Conservation (phyloP, 2,329 filamentous ascomycete genomes). For the Xylaria sp. region DNA sequence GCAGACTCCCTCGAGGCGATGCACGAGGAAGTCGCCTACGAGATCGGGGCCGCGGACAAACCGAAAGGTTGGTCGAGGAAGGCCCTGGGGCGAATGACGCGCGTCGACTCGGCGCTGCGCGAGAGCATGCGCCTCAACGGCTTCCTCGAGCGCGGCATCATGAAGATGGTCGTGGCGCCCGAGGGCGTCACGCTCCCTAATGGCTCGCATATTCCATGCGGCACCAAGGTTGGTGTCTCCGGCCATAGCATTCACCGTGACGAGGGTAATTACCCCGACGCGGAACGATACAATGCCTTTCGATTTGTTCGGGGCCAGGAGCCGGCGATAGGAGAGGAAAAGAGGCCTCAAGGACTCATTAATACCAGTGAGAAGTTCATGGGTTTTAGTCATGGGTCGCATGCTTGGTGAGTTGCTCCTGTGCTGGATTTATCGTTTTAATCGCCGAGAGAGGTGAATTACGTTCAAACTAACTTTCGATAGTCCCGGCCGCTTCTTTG, state of each 20-base stretch:
- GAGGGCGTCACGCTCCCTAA: slow-evolving; percentile 50
- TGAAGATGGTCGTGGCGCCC: slow-evolving; percentile 51
- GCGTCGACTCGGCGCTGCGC: slow-evolving; percentile 55
- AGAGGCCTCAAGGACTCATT: slow-evolving; percentile 42
- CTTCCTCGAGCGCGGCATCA: slow-evolving; percentile 52
- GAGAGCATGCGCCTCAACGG: slow-evolving; percentile 56
- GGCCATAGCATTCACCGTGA: slow-evolving; percentile 51
- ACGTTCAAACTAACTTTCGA: slow-evolving; percentile 9
- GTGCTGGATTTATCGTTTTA: background rate
- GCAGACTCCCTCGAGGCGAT: slow-evolving; percentile 45
- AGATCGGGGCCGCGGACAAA: slow-evolving; percentile 35
- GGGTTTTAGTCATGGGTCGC: slow-evolving; percentile 52
- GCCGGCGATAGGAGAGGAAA: background rate
- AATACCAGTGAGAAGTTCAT: slow-evolving; percentile 51
- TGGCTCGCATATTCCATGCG: slow-evolving; percentile 49
- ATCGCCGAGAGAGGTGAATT: background rate
- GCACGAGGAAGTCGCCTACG: slow-evolving; percentile 50
- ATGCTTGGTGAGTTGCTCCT: slow-evolving; percentile 49
- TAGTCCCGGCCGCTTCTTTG: slow-evolving; percentile 54
- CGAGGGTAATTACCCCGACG: slow-evolving; percentile 48
- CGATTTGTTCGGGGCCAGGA: slow-evolving; percentile 47
- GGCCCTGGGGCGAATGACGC: slow-evolving; percentile 51
- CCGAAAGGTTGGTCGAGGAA: slow-evolving; percentile 49
- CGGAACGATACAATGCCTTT: slow-evolving; percentile 52
- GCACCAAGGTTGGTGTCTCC: slow-evolving; percentile 52